Evolutionary conservation across 2,329 filamentous ascomycete species (phyloP), one percentile per base, ranked within the genome.

Genomic region (Colletotrichum tanaceti): DNA sequence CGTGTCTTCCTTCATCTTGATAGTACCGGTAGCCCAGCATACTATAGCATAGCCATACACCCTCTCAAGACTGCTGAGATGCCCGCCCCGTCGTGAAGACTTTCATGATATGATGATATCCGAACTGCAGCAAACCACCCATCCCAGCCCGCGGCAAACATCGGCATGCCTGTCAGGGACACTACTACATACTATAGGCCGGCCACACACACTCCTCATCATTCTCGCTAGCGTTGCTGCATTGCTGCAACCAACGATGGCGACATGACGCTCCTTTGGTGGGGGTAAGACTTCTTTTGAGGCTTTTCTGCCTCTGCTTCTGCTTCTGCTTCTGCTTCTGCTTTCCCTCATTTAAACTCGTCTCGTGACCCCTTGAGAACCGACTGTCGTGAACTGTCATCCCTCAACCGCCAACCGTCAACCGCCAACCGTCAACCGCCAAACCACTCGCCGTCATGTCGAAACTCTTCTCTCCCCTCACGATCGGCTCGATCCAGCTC

Each of bases 401-500:
- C 10, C 9, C 13, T 1, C 2, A 41, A n/a, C 14, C 32, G n/a
- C 11, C 14, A 14, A n/a, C 10, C 13, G 18, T n/a, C 14, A 14
- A n/a, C 10, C 9, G 18, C 2, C 2, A 41, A n/a, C 14, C 32
- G n/a, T 14, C 14, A 14, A n/a, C 10, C 13, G 18, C 2, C 3
- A n/a, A 14, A 18, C 10, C 7, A 5, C 2, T 3, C 20, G 16
- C 28, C 47, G 64, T 2, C 46, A 73, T 72, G 72, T 72, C 71
- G 10, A 70, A 58, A 6, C 57, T 72, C 2, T 71, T 68, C 46
- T 24, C 59, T 18, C 72, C 72, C 3, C 58, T 73, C 46, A 46
- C 68, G 6, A 41, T 74, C 28, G 73, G 72, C 16, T 46, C 49
- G 18, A 41, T 54, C 6, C 57, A 73, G n/a, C 70, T 74, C 18